Base-by-base conservation (phyloP, 345 rosid genomes). In the Acer campestre region DNA sequence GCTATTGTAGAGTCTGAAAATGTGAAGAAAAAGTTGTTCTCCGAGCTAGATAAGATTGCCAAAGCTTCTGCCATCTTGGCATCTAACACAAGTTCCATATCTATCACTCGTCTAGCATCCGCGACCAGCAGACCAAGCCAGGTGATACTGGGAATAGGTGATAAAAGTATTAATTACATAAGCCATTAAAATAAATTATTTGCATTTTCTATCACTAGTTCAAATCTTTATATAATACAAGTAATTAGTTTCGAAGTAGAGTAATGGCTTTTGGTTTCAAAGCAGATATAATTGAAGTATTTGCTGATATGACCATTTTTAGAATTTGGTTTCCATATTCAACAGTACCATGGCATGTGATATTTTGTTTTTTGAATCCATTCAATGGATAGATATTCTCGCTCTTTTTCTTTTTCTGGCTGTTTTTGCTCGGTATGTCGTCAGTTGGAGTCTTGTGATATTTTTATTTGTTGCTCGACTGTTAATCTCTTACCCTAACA, bases 1-100 rank as follows among this genome's bases (percentile, higher is more conserved):
- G 99, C 99, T 58, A 93, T 95, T 38, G 82, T 92, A 74, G 99
- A 95, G 81, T 91, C 97, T 2, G 97, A 95, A 83, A 93, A 85
- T 44, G 85, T 84, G 48, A 93, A 95, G 91, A 92, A 86, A 81
- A 89, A 81, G 75, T 80, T 93, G 82, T 93, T 93, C 74, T 31
- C 75, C 46, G 86, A 90, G 42, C 70, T 95, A 5, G 96, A 92
- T 81, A 86, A 78, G 85, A 81, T 90, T 38, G 80, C 86, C 7
- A 95, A 93, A 81, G 73, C 83, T 63, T 86, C 93, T 73, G 87
- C 94, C 13, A 87, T 95, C 67, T 85, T 95, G 84, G 98, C 98
- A 6, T 93, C 98, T 12, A 95, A 95, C 71, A 95, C 98, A 53
- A 95, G 98, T 80, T 92, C 98, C 73, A 91, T 95, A 79, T 92